phyloP scores from a whole-genome alignment of 495 filamentous ascomycete species.

The Aspergillus panamensis region DNA sequence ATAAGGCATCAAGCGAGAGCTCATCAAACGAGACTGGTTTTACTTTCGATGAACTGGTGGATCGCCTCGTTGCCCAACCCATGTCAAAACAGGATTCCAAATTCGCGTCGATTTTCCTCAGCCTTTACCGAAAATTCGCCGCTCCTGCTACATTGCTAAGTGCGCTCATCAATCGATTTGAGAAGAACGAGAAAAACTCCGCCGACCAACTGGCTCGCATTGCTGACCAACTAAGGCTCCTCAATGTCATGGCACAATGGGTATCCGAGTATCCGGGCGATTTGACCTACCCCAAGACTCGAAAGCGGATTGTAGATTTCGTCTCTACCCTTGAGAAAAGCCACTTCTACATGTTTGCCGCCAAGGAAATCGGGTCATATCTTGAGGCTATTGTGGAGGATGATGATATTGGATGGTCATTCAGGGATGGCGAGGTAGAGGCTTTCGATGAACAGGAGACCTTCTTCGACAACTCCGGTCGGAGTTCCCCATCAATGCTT shows the following conservation, averaged over 20 bases:
- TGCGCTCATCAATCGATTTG: slow-evolving; percentile 70
- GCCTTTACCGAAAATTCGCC: slow-evolving; percentile 93
- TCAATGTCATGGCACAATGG: slow-evolving; percentile 86
- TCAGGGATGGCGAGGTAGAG: slow-evolving; percentile 56
- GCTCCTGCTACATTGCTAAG: slow-evolving; percentile 71
- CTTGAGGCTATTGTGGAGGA: slow-evolving; percentile 65
- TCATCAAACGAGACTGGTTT: slow-evolving; percentile 52
- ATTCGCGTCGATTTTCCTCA: slow-evolving; percentile 82
- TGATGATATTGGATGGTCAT: slow-evolving; percentile 78
- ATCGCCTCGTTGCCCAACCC: slow-evolving; percentile 73
- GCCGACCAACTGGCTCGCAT: slow-evolving; percentile 63
- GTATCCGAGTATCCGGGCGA: slow-evolving; percentile 87
- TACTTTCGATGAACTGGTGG: slow-evolving; percentile 84
- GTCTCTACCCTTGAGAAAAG: slow-evolving; percentile 63
- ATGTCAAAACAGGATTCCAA: slow-evolving; percentile 83
- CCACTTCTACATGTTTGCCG: slow-evolving; percentile 74
- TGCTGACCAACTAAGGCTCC: slow-evolving; percentile 73
- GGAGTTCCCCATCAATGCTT: slow-evolving; percentile 40
- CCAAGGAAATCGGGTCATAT: slow-evolving; percentile 72
- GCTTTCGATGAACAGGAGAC: slow-evolving; percentile 36
- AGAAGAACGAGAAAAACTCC: slow-evolving; percentile 59
- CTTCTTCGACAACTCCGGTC: slow-evolving; percentile 37
- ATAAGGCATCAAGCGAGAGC: slow-evolving; percentile 35
- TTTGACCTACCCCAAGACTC: slow-evolving; percentile 78
- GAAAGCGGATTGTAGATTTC: slow-evolving; percentile 65